Percentiles rank a stretch among this genome's conserved stretches.
Conservation (phyloP, 805 yeast species). For the Candida xyloterini region DNA sequence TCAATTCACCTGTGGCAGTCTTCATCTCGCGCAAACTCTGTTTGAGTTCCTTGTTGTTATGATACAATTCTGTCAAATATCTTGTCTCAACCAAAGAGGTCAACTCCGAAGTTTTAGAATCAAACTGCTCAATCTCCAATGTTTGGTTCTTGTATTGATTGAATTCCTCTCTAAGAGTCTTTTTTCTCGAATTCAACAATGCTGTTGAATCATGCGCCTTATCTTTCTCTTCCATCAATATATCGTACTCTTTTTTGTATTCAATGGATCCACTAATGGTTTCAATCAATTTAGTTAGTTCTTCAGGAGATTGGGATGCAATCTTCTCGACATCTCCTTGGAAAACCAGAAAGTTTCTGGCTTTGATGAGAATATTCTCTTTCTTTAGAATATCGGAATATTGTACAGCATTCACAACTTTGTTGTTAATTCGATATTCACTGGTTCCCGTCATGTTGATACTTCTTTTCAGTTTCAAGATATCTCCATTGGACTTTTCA, state of each 20-base stretch:
- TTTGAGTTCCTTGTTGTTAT: slow-evolving; percentile 45
- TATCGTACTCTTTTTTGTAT: slow-evolving; percentile 62
- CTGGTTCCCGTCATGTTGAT: slow-evolving; percentile 59
- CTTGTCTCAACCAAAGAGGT: slow-evolving; percentile 44
- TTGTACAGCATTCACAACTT: slow-evolving; percentile 56
- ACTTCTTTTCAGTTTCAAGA: slow-evolving; percentile 59
- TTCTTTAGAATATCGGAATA: slow-evolving; percentile 64
- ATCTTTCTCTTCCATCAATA: slow-evolving; percentile 59
- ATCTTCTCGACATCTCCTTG: slow-evolving; percentile 96
- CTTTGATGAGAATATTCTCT: slow-evolving; percentile 83
- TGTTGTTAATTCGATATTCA: slow-evolving; percentile 64
- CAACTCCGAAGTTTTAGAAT: slow-evolving; percentile 49
- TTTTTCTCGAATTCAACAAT: slow-evolving; percentile 61
- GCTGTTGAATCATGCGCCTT: slow-evolving; percentile 62
- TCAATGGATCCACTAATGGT: slow-evolving; percentile 80
- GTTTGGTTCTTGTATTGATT: slow-evolving; percentile 76
- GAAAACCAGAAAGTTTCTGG: slow-evolving; percentile 87
- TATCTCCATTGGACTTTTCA: slow-evolving; percentile 57
- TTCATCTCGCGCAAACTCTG: slow-evolving; percentile 26
- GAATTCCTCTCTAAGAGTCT: slow-evolving; percentile 68
- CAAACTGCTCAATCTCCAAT: slow-evolving; percentile 66
- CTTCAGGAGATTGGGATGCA: slow-evolving; percentile 80
- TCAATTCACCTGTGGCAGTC: slow-evolving; percentile 26
- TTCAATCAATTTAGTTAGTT: slow-evolving; percentile 72
- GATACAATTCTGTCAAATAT: slow-evolving; percentile 64